These are phyloP conservation scores for Glomus cerebriforme DNA, from an alignment of 192 early-diverging fungal genomes.

Conservation along the genomic window DNA sequence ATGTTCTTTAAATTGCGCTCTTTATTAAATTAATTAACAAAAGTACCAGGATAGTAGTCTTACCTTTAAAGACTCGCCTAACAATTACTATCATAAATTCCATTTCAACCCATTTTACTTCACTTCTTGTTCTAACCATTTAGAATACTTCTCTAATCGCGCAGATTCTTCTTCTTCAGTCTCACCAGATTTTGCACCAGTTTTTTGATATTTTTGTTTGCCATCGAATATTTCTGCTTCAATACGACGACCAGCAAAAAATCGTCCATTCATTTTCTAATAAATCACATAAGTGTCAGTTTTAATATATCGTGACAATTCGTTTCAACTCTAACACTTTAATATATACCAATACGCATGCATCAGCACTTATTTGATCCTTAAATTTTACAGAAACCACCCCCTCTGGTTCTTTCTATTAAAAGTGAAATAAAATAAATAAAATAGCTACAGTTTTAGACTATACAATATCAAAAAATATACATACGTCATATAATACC, in stretches of 20 bases:
- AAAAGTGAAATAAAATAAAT: slow-evolving; percentile 5
- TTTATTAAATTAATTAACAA: neutral
- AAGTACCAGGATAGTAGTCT: neutral
- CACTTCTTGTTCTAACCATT: slow-evolving; percentile 78
- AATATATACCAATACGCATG: slow-evolving; percentile 78
- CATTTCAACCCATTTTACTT: neutral
- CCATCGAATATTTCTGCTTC: slow-evolving; percentile 81
- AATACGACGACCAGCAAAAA: slow-evolving; percentile 84
- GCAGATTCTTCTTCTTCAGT: slow-evolving; percentile 75
- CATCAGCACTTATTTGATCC: slow-evolving; percentile 71
- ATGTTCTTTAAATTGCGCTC: neutral
- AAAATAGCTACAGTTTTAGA: neutral
- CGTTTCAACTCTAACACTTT: neutral
- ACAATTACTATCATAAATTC: neutral
- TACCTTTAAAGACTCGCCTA: neutral
- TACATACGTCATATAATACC: slow-evolving; percentile 88
- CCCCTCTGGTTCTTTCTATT: slow-evolving; percentile 74
- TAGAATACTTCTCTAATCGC: slow-evolving; percentile 83
- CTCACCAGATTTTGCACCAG: slow-evolving; percentile 53
- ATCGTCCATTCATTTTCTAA: slow-evolving; percentile 88
- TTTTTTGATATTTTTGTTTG: slow-evolving; percentile 71
- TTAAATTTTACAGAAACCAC: slow-evolving; percentile 89
- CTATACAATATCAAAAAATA: slow-evolving; percentile 38
- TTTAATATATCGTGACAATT: neutral
- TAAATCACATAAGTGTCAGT: neutral